Evolutionary conservation across 495 filamentous ascomycete genomes (phyloP).

Genomic region (Penicillium canariense): DNA sequence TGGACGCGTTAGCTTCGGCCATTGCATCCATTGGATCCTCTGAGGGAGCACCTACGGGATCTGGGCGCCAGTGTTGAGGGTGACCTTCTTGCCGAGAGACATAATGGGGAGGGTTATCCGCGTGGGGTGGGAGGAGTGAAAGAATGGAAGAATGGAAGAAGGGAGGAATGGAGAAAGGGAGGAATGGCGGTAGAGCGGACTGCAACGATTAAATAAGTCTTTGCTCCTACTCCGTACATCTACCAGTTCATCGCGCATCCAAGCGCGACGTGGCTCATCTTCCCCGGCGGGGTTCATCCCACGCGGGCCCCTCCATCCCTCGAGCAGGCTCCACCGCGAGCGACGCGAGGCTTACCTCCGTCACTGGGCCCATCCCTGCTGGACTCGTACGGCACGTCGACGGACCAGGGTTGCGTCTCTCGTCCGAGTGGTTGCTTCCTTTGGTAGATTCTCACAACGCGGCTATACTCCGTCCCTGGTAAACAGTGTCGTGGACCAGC

Average conservation of each 20-base stretch:
- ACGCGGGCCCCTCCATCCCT: constrained; percentile 15
- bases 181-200: no score
- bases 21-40: not conserved
- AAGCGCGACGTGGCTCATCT: not conserved
- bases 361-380: not conserved
- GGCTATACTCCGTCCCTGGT: no score
- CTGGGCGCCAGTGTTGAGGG: constrained; percentile 41
- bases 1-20: not conserved
- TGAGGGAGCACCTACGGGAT: constrained; percentile 38
- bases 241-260: not conserved
- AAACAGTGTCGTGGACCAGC: no score
- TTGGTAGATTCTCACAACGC: no score
- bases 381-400: no score
- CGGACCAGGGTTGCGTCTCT: no score
- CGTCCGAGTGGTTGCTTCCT: no score
- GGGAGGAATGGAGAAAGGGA: not conserved
- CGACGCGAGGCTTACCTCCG: not conserved
- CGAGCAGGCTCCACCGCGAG: constrained; percentile 27
- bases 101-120: constrained; percentile 14
- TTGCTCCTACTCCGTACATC: not conserved
- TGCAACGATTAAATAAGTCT: not conserved
- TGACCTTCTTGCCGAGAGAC: constrained; percentile 49
- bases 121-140: constrained; percentile 6
- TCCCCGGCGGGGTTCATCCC: constrained; percentile 8
- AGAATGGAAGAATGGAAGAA: not conserved